Evolutionary conservation across 805 yeast genomes (phyloP).

Genomic region (Wickerhamiella occidentalis): DNA sequence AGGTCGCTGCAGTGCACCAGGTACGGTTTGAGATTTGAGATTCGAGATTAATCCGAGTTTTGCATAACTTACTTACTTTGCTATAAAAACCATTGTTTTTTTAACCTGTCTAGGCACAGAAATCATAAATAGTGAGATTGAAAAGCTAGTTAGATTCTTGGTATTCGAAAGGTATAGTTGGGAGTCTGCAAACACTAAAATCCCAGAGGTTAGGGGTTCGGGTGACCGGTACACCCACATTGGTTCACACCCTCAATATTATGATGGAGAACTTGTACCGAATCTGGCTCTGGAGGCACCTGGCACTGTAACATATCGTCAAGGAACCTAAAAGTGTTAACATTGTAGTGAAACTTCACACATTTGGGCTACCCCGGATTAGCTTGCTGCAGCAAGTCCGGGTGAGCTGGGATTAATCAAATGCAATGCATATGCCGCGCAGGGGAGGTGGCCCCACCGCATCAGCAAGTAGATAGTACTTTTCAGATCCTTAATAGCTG

Average conservation of each 20-base stretch:
- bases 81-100: no score
- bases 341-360: no score
- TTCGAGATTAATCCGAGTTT: neutral
- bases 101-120: no score
- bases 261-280: no score
- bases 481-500: neutral
- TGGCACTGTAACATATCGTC: no score
- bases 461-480: neutral
- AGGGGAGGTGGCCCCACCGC: neutral
- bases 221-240: neutral
- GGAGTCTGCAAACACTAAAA: neutral
- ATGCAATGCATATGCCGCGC: conserved; percentile 2
- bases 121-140: no score
- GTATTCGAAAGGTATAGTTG: neutral
- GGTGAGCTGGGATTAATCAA: neutral
- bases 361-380: neutral
- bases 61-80: neutral
- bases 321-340: no score
- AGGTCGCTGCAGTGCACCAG: neutral
- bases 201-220: neutral
- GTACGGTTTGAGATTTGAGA: neutral
- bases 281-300: no score
- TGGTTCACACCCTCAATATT: neutral
- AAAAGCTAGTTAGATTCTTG: no score
- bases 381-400: conserved; percentile 3